phyloP scores from a whole-genome alignment of 169 alveolate genomes.

The Cryptosporidium meleagridis region DNA sequence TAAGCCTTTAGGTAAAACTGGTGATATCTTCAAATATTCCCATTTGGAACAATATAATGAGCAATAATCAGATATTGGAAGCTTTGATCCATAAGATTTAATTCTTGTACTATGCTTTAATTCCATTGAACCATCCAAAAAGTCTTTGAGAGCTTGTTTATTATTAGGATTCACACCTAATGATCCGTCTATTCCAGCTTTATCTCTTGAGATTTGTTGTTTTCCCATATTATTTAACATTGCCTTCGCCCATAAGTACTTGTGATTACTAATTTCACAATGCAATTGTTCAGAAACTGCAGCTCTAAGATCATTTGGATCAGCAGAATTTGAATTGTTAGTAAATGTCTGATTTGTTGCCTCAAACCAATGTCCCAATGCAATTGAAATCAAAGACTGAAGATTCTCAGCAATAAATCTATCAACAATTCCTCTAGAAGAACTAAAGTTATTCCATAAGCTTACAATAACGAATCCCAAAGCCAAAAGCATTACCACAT shows the following conservation, averaged over 20 bases:
- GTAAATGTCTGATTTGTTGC: constrained; percentile 66
- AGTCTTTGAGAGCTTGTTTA: neutral
- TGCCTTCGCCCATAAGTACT: constrained; percentile 3
- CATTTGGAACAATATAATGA: constrained; percentile 20
- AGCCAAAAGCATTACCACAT: constrained; percentile 78
- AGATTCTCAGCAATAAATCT: constrained; percentile 77
- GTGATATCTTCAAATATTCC: constrained; percentile 47
- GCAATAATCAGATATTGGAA: neutral
- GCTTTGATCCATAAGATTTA: neutral
- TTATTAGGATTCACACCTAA: neutral
- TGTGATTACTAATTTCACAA: constrained; percentile 17
- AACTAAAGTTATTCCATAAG: constrained; percentile 76
- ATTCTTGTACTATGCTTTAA: constrained; percentile 24
- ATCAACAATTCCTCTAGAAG: constrained; percentile 77
- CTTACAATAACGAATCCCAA: constrained; percentile 75
- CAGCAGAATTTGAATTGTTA: constrained; percentile 2
- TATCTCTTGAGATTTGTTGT: neutral
- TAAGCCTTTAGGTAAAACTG: neutral
- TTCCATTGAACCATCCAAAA: constrained; percentile 32
- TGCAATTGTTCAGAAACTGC: constrained; percentile 30
- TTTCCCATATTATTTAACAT: neutral
- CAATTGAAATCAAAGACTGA: constrained; percentile 77
- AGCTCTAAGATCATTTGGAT: constrained; percentile 55
- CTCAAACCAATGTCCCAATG: constrained; percentile 81
- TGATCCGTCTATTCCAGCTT: neutral